Evolutionary conservation across 768 basidiomycete genomes (phyloP).

Genomic region (Leccinum boreale): DNA sequence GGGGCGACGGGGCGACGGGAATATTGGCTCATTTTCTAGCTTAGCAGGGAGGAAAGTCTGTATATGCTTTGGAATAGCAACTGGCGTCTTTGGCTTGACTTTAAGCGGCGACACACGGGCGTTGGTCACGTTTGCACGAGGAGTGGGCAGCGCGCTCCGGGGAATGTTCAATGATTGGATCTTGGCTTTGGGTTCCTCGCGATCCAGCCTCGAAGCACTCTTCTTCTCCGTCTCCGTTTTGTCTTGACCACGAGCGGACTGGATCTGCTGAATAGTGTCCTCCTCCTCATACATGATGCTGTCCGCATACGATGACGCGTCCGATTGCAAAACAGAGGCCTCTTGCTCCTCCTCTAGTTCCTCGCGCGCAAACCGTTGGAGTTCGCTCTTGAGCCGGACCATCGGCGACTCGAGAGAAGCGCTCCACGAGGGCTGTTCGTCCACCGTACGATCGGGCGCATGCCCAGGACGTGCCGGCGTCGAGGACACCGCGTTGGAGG

Average conservation of each 20-base stretch:
- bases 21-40: slow-evolving; percentile 58
- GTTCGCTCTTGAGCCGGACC: slow-evolving; percentile 58
- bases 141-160: slow-evolving; percentile 30
- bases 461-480: slow-evolving; percentile 56
- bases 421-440: slow-evolving; percentile 65
- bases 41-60: slow-evolving; percentile 67
- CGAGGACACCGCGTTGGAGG: slow-evolving; percentile 65
- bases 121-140: slow-evolving; percentile 33
- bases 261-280: slow-evolving; percentile 24
- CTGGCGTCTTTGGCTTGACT: slow-evolving; percentile 57
- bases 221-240: slow-evolving; percentile 42
- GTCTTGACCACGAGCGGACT: slow-evolving; percentile 35
- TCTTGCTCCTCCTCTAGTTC: slow-evolving; percentile 13
- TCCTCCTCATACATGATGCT: slow-evolving; percentile 33
- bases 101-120: slow-evolving; percentile 48
- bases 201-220: slow-evolving; percentile 39
- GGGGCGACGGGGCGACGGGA: slow-evolving; percentile 38
- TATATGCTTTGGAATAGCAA: slow-evolving; percentile 42
- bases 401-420: slow-evolving; percentile 73
- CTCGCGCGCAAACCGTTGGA: slow-evolving; percentile 49
- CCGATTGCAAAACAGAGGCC: slow-evolving; percentile 23
- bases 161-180: slow-evolving; percentile 36
- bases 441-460: slow-evolving; percentile 37
- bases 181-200: slow-evolving; percentile 51
- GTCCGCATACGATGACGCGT: slow-evolving; percentile 19